phyloP scores from a whole-genome alignment of 2,329 filamentous ascomycete genomes.

The Fusarium sp. region DNA sequence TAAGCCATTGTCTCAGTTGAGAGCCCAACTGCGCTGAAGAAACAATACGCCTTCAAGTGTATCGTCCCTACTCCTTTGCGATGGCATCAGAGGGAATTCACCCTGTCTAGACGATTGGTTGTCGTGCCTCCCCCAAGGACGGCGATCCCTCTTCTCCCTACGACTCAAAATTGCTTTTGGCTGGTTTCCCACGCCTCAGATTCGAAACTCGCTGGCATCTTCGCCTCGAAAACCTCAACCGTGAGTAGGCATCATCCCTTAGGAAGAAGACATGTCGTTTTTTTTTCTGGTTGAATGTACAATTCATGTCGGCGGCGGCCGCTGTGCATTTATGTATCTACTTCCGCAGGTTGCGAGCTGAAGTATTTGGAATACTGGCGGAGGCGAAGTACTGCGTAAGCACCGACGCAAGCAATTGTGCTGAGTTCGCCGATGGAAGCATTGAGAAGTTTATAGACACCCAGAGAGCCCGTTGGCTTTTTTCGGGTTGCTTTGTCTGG shows the following conservation, averaged over 20 bases:
- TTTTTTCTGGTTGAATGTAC: neutral
- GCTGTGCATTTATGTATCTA: neutral
- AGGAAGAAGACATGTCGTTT: neutral
- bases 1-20: neutral
- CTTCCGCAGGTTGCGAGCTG: neutral
- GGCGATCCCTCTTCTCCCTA: neutral
- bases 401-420: neutral
- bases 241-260: neutral
- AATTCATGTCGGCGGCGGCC: neutral
- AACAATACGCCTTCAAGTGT: neutral
- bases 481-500: neutral
- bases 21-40: neutral
- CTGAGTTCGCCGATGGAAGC: neutral
- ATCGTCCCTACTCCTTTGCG: neutral
- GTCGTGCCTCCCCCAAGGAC: neutral
- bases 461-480: neutral
- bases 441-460: neutral
- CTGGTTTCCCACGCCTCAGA: neutral
- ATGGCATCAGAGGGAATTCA: neutral
- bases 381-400: neutral
- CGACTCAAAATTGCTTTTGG: neutral
- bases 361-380: neutral
- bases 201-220: neutral
- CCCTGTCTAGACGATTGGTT: neutral
- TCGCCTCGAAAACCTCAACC: neutral